These are phyloP conservation scores for Fusarium sacchari DNA, from an alignment of 2,329 filamentous ascomycete species.

Conservation along the genomic window DNA sequence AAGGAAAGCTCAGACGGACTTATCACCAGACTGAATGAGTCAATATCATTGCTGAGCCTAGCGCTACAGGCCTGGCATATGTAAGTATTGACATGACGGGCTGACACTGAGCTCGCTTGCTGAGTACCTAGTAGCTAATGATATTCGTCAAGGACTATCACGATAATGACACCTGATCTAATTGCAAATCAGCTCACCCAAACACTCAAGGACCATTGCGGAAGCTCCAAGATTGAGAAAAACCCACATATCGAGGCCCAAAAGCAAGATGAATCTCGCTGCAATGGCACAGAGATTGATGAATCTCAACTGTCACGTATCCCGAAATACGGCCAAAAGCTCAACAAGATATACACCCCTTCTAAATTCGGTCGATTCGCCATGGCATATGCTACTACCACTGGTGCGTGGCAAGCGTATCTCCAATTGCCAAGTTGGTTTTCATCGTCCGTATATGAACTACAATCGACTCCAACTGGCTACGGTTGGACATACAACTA, in stretches of 20 bases:
- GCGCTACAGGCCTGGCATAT: constrained; percentile 31
- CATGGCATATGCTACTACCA: not conserved
- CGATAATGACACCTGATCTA: constrained; percentile 27
- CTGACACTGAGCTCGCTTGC: too few species aligned
- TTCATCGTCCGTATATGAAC: constrained; percentile 24
- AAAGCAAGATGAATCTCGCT: not conserved
- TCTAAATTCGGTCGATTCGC: constrained; percentile 26
- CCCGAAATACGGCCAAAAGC: not conserved
- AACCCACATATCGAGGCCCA: not conserved
- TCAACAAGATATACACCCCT: not conserved
- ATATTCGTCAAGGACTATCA: constrained; percentile 19
- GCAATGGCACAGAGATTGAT: not conserved
- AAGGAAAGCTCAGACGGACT: constrained; percentile 32
- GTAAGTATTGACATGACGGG: constrained; percentile 16
- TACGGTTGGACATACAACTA: constrained; percentile 4
- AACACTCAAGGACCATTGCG: not conserved
- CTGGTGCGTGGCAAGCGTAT: constrained; percentile 36
- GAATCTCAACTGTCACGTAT: not conserved
- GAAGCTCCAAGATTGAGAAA: not conserved
- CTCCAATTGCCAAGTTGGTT: constrained; percentile 41
- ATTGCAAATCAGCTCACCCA: constrained; percentile 12
- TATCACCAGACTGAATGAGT: constrained; percentile 21
- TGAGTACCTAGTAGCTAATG: not conserved
- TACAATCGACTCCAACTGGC: constrained; percentile 19
- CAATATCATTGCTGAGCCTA: constrained; percentile 25